These are phyloP conservation scores for Arthrobotrys megalospora DNA, from an alignment of 2,329 filamentous ascomycete species.

Conservation along the genomic window DNA sequence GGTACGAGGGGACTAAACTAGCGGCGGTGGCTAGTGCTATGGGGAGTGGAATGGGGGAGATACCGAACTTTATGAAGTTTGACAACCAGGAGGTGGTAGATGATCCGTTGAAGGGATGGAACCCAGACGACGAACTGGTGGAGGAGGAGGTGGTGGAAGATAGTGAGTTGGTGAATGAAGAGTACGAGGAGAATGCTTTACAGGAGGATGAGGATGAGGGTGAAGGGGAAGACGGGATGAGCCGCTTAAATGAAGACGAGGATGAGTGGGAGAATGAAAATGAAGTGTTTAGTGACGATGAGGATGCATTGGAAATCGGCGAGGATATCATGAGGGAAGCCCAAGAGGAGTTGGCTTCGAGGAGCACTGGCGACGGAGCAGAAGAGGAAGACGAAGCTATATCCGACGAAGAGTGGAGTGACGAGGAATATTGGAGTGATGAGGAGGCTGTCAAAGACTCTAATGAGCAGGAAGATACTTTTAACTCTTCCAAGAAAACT, in stretches of 20 bases:
- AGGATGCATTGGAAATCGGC: background rate
- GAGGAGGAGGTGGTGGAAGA: conserved; percentile 18
- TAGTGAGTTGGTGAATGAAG: conserved; percentile 8
- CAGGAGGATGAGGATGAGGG: background rate
- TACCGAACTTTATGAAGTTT: background rate
- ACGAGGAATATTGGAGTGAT: background rate
- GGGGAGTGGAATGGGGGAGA: background rate
- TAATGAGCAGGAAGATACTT: background rate
- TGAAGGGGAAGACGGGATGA: background rate
- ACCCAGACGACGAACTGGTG: background rate
- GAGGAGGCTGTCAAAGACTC: background rate
- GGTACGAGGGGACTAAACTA: conserved; percentile 31
- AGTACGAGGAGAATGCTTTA: background rate
- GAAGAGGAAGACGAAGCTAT: background rate
- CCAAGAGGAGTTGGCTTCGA: background rate
- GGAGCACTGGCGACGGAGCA: background rate
- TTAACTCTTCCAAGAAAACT: no score
- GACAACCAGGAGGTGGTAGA: conserved; percentile 1
- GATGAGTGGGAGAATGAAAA: conserved; percentile 1
- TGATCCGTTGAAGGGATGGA: conserved; percentile 19
- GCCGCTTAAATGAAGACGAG: background rate
- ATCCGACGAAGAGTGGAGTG: no score
- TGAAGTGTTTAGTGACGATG: background rate
- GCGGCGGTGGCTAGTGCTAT: background rate
- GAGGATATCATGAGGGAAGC: background rate